Evolutionary conservation across 768 basidiomycete genomes (phyloP), one percentile per base, ranked within the genome.

Genomic region (Termitomyces titanicus): DNA sequence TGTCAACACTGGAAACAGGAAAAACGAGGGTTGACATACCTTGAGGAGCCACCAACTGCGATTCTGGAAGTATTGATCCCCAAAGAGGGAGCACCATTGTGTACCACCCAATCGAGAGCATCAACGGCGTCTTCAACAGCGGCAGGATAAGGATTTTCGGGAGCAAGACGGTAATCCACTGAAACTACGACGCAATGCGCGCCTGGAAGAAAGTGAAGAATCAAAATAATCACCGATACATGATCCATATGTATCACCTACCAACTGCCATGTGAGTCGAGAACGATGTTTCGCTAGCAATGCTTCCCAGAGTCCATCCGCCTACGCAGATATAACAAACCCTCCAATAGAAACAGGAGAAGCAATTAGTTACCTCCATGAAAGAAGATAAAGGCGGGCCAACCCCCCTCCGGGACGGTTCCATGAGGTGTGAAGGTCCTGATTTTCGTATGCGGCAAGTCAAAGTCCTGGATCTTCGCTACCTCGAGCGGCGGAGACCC

Each of bases 231-330:
- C 7, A 55, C 13, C 9, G 22, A 12, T 10, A 31, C 1, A 22
- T n/a, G n/a, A 3, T 29, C 3, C 9, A 29, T 29, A 49, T 43
- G 27, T 24, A 15, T 39, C 18, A 66, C 73, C 54, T 60, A 85
- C 85, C 70, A 48, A 78, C 75, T 69, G 79, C 81, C 75, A 85
- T 79, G 48, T 80, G 81, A 1, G 82, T 83, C 35, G 77, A 74
- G 61, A 91, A 86, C 5, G 81, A 71, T n/a, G 78, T 79, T 56
- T 85, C 84, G 24, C 79, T 79, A 22, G 64, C 64, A 60, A 88
- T 85, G 52, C 74, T 83, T 0, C 89, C 89, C 1, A 90, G 72
- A 0, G 87, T 88, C 89, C 89, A 89, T 33, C 89, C 89, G 39
- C 89, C 88, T 86, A 60, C 5, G 18, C 13, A 51, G 5, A 20